Base-by-base conservation (phyloP, 768 basidiomycete species). In the Mrakia gelida region DNA sequence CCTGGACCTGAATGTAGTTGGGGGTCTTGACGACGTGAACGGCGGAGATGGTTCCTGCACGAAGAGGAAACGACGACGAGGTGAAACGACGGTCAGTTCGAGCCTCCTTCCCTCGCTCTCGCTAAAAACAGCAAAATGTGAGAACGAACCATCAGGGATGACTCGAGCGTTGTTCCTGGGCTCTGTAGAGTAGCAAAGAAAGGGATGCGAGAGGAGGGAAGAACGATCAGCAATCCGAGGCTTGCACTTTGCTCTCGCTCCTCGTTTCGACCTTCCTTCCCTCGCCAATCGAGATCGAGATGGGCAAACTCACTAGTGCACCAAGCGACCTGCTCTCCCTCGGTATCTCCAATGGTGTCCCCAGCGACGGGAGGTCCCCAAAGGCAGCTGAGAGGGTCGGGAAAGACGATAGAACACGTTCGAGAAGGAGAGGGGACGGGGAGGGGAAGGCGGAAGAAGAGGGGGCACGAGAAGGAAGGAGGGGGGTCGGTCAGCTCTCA, bases 271-370 rank as follows among this genome's bases (percentile, higher is more conserved):
- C 67, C 34, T n/a, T 23, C 6, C 38, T 18, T 21, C 43, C 41
- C 11, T 52, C 43, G 30, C 26, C 1, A 43, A 26, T 5, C 15
- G 30, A 70, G n/a, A 45, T 16, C 11, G 26, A 28, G 41, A 71
- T 5, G 49, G 15, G 61, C 2, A 52, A 43, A 77, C 80, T 16
- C 49, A 81, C 76, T 75, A 8, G 78, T 79, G 74, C 78, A 79
- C 78, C 78, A 79, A 18, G 78, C 78, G 68, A 79, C 78, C n/a
- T 62, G 67, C 74, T 75, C 75, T 28, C 45, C 87, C 86, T 92
- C 90, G 6, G 87, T 88, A 81, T 90, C 86, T n/a, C 88, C 89
- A 79, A 91, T 89, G 68, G 84, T 85, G 45, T 88, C 88, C 0
- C 88, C 84, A 6, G 87, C 18, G 52, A 88, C 87, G 28, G 80